Conservation (phyloP, 139 green algal genomes). For the Eudorina sp. region DNA sequence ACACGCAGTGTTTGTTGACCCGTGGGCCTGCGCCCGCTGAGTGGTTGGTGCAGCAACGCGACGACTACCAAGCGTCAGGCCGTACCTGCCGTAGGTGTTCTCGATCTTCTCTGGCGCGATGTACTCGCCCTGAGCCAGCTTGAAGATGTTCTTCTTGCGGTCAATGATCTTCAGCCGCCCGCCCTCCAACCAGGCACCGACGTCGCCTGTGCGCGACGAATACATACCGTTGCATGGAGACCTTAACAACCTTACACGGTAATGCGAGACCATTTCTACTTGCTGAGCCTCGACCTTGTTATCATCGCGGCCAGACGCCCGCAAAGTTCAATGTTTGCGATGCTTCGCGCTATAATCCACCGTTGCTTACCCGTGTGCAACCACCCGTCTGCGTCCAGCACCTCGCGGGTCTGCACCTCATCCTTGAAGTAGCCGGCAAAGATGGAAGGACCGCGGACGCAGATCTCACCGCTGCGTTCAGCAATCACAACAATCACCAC, state of each 20-base stretch:
- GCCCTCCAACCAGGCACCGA: slow-evolving; percentile 82
- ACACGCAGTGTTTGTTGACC: no score
- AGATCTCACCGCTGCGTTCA: slow-evolving; percentile 84
- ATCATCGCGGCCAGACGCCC: no score
- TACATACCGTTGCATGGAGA: no score
- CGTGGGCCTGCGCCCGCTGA: no score
- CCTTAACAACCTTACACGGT: no score
- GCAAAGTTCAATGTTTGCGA: no score
- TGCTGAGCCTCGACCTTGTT: no score
- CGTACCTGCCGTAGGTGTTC: slow-evolving; percentile 85
- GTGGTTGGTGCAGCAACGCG: no score
- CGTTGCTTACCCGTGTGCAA: slow-evolving; percentile 94
- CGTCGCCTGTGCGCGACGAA: slow-evolving; percentile 76
- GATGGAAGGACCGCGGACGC: slow-evolving; percentile 90
- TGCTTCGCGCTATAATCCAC: no score
- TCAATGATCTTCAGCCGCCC: slow-evolving; percentile 97
- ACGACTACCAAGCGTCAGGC: no score
- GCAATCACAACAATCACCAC: neutral
- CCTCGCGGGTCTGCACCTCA: slow-evolving; percentile 79
- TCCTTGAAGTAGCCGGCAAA: slow-evolving; percentile 93
- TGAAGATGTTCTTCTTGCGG: slow-evolving; percentile 98
- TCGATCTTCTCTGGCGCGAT: slow-evolving; percentile 99
- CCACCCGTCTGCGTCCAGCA: slow-evolving; percentile 93
- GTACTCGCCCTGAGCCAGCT: slow-evolving; percentile 97
- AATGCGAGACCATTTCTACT: no score